Percentiles rank a stretch among this genome's conserved stretches.
These are phyloP conservation scores for Peronospora destructor DNA, from an alignment of 352 stramenopile genomes.

Conservation along the genomic window DNA sequence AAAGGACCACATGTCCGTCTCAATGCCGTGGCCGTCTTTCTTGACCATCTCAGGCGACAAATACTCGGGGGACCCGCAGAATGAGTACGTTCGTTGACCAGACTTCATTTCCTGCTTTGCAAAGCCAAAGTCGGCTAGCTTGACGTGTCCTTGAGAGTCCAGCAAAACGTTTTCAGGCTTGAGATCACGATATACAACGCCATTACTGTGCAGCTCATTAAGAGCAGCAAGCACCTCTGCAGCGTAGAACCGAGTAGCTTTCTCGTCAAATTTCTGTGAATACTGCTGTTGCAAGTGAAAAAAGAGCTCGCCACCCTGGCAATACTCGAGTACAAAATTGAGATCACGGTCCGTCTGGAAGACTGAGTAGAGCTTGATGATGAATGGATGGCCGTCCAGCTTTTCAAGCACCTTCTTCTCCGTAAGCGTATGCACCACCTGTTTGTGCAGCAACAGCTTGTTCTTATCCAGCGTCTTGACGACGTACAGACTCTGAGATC, in stretches of 20 bases:
- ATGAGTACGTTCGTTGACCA: conserved; percentile 62
- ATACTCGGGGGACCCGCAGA: conserved; percentile 81
- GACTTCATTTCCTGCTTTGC: conserved; percentile 60
- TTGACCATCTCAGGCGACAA: conserved; percentile 82
- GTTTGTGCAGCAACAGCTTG: conserved; percentile 63
- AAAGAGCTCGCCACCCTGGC: conserved; percentile 77
- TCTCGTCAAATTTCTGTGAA: conserved; percentile 61
- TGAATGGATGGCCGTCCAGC: conserved; percentile 64
- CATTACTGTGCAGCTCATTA: conserved; percentile 36
- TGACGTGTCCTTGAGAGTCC: conserved; percentile 69
- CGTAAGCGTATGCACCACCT: conserved; percentile 70
- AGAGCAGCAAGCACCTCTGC: conserved; percentile 62
- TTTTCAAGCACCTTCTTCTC: conserved; percentile 73
- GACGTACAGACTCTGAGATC: conserved; percentile 55
- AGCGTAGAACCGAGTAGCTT: conserved; percentile 62
- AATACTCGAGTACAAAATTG: conserved; percentile 83
- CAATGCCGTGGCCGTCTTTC: conserved; percentile 59
- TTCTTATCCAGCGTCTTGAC: conserved; percentile 82
- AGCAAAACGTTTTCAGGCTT: conserved; percentile 79
- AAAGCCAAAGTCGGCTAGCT: conserved; percentile 81
- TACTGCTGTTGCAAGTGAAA: conserved; percentile 79
- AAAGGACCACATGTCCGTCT: conserved; percentile 85
- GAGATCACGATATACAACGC: conserved; percentile 55
- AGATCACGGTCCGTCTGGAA: conserved; percentile 76
- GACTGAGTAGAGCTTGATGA: conserved; percentile 61